A percentile compares a stretch with the other conserved stretches of the same genome.
phyloP scores from a whole-genome alignment of 2,329 filamentous ascomycete species.

The Exophiala sideris region DNA sequence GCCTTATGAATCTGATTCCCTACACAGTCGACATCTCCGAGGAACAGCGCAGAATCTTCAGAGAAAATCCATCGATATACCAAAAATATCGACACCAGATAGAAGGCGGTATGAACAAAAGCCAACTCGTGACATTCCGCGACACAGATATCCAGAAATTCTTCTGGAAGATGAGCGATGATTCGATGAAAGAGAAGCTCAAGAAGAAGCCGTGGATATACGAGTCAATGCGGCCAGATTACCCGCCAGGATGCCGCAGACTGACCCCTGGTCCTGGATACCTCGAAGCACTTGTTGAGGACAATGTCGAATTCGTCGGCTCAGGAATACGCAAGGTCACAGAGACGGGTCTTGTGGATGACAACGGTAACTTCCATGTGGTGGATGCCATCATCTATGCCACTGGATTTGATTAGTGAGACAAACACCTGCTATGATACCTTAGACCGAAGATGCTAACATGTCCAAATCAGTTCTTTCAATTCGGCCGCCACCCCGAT shows the following conservation, averaged over 20 bases:
- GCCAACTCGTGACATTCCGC: slow-evolving; percentile 12
- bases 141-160: slow-evolving; percentile 14
- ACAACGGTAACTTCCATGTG: slow-evolving; percentile 54
- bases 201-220: slow-evolving; percentile 14
- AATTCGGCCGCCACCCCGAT: slow-evolving; percentile 22
- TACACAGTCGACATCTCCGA: slow-evolving; percentile 2
- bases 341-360: slow-evolving; percentile 57
- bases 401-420: slow-evolving; percentile 50
- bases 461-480: not conserved
- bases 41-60: slow-evolving; percentile 18
- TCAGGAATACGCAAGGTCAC: slow-evolving; percentile 59
- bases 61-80: slow-evolving; percentile 25
- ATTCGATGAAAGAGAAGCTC: slow-evolving; percentile 17
- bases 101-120: slow-evolving; percentile 29
- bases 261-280: slow-evolving; percentile 65
- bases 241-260: slow-evolving; percentile 62
- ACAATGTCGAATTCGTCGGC: slow-evolving; percentile 60
- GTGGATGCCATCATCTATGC: slow-evolving; percentile 67
- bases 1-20: slow-evolving; percentile 17
- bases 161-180: slow-evolving; percentile 8
- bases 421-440: slow-evolving; percentile 21
- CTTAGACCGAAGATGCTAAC: not conserved
- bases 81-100: slow-evolving; percentile 31
- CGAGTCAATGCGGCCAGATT: slow-evolving; percentile 54
- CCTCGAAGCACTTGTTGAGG: slow-evolving; percentile 59